A percentile compares a stretch with the other conserved stretches of the same genome.
These are phyloP conservation scores for Claviceps capensis DNA, from an alignment of 2,329 filamentous ascomycete species.

Conservation along the genomic window DNA sequence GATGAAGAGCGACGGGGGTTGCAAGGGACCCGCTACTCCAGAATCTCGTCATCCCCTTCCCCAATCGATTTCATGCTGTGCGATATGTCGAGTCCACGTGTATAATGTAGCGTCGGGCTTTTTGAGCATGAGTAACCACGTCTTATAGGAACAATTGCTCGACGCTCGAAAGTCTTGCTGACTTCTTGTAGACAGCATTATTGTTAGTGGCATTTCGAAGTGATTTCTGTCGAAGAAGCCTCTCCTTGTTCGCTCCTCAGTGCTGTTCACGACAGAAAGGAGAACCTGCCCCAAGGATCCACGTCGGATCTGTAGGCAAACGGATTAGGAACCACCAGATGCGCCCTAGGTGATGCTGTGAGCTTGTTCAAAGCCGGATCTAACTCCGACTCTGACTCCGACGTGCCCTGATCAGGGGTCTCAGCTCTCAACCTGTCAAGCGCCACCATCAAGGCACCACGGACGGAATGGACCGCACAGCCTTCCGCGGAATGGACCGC, in stretches of 20 bases:
- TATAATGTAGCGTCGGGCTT: not conserved
- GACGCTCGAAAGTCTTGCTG: too few species aligned
- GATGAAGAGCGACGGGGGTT: not conserved
- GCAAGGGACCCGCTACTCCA: not conserved
- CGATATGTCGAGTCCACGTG: not conserved
- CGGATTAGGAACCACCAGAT: not conserved
- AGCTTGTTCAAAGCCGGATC: not conserved
- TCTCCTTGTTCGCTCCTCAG: too few species aligned
- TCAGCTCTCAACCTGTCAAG: not conserved
- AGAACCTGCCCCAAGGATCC: not conserved
- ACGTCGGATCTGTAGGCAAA: not conserved
- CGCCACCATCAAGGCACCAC: not conserved
- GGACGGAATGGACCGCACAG: not conserved
- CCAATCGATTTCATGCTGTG: not conserved
- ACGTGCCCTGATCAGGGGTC: not conserved
- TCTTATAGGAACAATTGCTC: too few species aligned
- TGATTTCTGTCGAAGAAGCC: too few species aligned
- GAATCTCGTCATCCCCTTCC: not conserved
- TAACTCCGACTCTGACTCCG: not conserved
- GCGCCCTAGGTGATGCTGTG: not conserved
- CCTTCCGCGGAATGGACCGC: not conserved
- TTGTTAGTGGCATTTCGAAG: too few species aligned
- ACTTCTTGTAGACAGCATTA: not conserved
- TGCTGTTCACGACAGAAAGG: not conserved
- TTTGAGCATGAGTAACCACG: not conserved